These are phyloP conservation scores for Clitopilus passeckerianus DNA, from an alignment of 768 basidiomycete species.

Conservation along the genomic window DNA sequence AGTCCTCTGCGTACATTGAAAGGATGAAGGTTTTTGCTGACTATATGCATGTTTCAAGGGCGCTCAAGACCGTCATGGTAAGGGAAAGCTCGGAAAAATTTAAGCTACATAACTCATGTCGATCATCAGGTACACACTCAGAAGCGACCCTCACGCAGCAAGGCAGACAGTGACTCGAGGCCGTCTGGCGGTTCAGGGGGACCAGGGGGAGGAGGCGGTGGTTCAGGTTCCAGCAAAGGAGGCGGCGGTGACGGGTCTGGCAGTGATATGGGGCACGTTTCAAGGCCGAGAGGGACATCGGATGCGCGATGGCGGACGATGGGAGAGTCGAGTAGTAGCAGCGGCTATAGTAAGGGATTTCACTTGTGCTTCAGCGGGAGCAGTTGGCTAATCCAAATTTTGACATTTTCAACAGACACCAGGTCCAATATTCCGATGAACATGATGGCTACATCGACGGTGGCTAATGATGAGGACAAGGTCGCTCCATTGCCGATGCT, in stretches of 20 bases:
- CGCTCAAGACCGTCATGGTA: constrained; percentile 83
- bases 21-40: constrained; percentile 8
- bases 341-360: constrained; percentile 24
- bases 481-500: constrained; percentile 21
- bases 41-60: constrained; percentile 32
- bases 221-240: constrained; percentile 30
- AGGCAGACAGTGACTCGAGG: constrained; percentile 36
- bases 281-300: constrained; percentile 68
- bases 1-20: constrained; percentile 21
- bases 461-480: constrained; percentile 11
- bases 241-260: constrained; percentile 18
- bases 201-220: constrained; percentile 24
- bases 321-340: constrained; percentile 16
- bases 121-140: constrained; percentile 67
- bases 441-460: background rate
- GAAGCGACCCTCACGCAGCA: constrained; percentile 59
- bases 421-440: background rate
- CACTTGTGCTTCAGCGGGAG: background rate
- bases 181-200: background rate
- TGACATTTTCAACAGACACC: background rate
- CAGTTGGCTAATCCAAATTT: background rate
- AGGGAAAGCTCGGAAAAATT: constrained; percentile 10
- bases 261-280: constrained; percentile 26
- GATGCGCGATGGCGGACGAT: constrained; percentile 53
- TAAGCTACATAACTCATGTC: background rate